These are phyloP conservation scores for Wickerhamiella sergipiensis DNA, from an alignment of 805 yeast species.

Conservation along the genomic window DNA sequence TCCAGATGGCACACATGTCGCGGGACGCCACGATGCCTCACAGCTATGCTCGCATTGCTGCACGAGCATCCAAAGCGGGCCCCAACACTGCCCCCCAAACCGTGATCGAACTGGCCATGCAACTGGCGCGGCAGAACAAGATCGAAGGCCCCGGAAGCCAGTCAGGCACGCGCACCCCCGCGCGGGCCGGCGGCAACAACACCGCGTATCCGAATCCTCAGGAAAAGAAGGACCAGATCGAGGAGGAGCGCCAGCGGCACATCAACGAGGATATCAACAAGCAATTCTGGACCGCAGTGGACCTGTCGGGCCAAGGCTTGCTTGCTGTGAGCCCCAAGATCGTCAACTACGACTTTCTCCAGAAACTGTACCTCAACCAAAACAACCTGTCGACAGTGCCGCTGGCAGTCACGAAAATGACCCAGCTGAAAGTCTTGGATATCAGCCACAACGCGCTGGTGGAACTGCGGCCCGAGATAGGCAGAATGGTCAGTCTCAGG, in stretches of 20 bases:
- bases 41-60: constrained; percentile 73
- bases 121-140: constrained; percentile 22
- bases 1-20: constrained; percentile 56
- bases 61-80: constrained; percentile 33
- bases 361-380: constrained; percentile 76
- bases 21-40: constrained; percentile 59
- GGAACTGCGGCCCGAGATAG: constrained; percentile 72
- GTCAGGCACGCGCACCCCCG: constrained; percentile 25
- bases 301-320: constrained; percentile 80
- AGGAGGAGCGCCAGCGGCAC: constrained; percentile 28
- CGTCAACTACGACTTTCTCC: constrained; percentile 71
- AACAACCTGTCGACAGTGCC: constrained; percentile 65
- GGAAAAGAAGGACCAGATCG: constrained; percentile 25
- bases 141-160: constrained; percentile 24
- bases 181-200: constrained; percentile 14
- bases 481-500: constrained; percentile 64
- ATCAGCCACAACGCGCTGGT: constrained; percentile 62
- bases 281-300: constrained; percentile 91
- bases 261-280: constrained; percentile 32
- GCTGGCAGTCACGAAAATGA: constrained; percentile 47
- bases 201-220: constrained; percentile 16
- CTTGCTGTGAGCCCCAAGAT: constrained; percentile 55
- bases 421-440: constrained; percentile 69
- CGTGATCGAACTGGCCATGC: constrained; percentile 28
- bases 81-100: constrained; percentile 18